These are phyloP conservation scores for Talaromyces pinophilus DNA, from an alignment of 2,329 filamentous ascomycete species.

Conservation along the genomic window DNA sequence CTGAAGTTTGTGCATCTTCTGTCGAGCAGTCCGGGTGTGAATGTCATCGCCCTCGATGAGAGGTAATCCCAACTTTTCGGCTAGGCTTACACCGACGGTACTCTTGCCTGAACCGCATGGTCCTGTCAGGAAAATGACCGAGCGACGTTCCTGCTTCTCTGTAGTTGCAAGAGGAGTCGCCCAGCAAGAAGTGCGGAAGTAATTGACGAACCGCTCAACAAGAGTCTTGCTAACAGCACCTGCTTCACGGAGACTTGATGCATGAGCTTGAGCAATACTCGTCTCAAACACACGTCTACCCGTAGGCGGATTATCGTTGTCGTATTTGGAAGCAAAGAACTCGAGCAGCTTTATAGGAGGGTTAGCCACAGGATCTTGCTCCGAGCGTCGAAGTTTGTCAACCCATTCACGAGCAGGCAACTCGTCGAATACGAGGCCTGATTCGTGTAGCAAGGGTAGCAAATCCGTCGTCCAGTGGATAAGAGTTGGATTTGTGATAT, in stretches of 20 bases:
- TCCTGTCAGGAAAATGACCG: background rate
- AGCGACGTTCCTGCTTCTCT: background rate
- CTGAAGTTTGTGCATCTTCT: background rate
- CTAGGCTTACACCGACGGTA: background rate
- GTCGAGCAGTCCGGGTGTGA: background rate
- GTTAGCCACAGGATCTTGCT: slow-evolving; percentile 52
- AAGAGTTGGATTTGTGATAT: slow-evolving; percentile 54
- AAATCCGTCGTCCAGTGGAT: slow-evolving; percentile 50
- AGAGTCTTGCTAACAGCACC: background rate
- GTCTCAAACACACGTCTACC: background rate
- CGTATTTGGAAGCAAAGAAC: slow-evolving; percentile 57
- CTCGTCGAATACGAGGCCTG: slow-evolving; percentile 40
- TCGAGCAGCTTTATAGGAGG: slow-evolving; percentile 56
- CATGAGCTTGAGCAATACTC: background rate
- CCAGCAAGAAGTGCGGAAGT: slow-evolving; percentile 1
- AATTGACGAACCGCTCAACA: background rate
- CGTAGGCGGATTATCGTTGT: slow-evolving; percentile 28
- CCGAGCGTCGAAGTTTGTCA: slow-evolving; percentile 45
- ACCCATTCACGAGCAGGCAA: slow-evolving; percentile 33
- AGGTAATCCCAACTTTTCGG: background rate
- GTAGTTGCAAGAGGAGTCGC: background rate
- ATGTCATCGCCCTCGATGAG: background rate
- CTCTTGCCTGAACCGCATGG: background rate
- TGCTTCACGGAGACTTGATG: background rate
- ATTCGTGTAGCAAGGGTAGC: slow-evolving; percentile 54